Evolutionary conservation across 2,329 filamentous ascomycete species (phyloP).

Genomic region (Verticillium alfalfae): DNA sequence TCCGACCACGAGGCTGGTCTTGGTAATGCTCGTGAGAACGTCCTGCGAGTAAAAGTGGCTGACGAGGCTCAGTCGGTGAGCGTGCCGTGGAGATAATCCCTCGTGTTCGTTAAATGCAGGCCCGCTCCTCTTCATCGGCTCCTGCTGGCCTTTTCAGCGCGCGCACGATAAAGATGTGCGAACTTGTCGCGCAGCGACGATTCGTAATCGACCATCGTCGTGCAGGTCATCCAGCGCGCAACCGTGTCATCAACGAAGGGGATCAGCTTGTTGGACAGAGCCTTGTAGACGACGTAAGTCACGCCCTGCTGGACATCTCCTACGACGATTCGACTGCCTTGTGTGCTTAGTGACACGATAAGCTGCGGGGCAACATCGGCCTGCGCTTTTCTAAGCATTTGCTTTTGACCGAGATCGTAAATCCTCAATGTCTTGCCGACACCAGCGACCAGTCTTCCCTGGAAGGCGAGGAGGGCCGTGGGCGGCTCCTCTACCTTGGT

Average conservation of each 20-base stretch:
- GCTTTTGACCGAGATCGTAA: conserved; percentile 89
- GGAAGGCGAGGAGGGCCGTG: conserved; percentile 85
- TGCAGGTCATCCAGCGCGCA: conserved; percentile 83
- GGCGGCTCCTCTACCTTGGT: conserved; percentile 88
- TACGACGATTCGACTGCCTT: conserved; percentile 85
- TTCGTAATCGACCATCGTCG: conserved; percentile 96
- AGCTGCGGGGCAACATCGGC: conserved; percentile 71
- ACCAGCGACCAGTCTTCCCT: conserved; percentile 82
- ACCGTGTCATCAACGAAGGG: conserved; percentile 90
- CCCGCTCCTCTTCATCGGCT: conserved; percentile 91
- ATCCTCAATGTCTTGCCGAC: conserved; percentile 77
- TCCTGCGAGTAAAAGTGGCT: conserved; percentile 89
- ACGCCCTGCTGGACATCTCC: conserved; percentile 91
- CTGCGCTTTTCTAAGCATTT: conserved; percentile 88
- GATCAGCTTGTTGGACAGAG: conserved; percentile 83
- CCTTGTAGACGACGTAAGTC: conserved; percentile 90
- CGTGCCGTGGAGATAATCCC: conserved; percentile 83
- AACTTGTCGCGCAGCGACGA: conserved; percentile 96
- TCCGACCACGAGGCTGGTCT: conserved; percentile 83
- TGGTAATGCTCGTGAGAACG: conserved; percentile 84
- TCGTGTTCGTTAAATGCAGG: conserved; percentile 84
- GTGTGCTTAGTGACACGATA: conserved; percentile 85
- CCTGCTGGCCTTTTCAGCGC: conserved; percentile 78
- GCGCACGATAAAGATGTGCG: conserved; percentile 89
- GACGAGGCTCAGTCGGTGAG: conserved; percentile 78